Evolutionary conservation across 495 filamentous ascomycete species (phyloP), one percentile per base, ranked within the genome.

Genomic region (Usnea hakonensis): DNA sequence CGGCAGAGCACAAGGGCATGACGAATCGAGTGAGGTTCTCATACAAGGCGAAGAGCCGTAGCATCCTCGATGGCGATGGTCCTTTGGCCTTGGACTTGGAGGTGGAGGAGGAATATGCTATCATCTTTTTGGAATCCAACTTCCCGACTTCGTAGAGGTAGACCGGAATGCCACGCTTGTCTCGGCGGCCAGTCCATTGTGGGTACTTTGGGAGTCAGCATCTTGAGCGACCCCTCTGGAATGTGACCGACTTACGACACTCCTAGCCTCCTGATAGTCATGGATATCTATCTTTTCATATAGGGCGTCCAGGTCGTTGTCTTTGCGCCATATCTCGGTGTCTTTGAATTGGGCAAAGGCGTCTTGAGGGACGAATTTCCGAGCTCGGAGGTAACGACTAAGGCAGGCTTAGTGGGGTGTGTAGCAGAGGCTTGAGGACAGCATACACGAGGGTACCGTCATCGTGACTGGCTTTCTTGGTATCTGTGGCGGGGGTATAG

Each of bases 171-270:
- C 91, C 91, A 67, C 90, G 87, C 68, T 84, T 87, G 74, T 95
- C 91, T 62, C 91, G 81, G 65, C 89, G 85, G 21, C 91, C 91
- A 35, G 90, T 93, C 86, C 90, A 96, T 83, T 94, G 90, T 23
- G 91, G 91, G 71, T 96, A 95, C 87, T 94, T 67, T 30, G 17
- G 55, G 13, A 16, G 44, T 63, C 60, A 63, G 54, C 60, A 32
- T 48, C 13, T 21, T 35, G 57, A 48, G 32, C 21, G 2, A 35
- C 4, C 11, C 7, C 17, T 36, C 40, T 30, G 19, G 32, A 48
- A 40, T 40, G 19, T 61, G 32, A 32, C 35, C 3, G 21, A 76
- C 81, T 59, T 75, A 92, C 90, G 79, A 95, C 80, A 65, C 85
- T 77, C 54, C 90, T 78, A 14, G 87, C 85, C 63, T 87, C 78